Evolutionary conservation across 2,329 filamentous ascomycete species (phyloP).

Genomic region (Ophiosphaerella narmari): DNA sequence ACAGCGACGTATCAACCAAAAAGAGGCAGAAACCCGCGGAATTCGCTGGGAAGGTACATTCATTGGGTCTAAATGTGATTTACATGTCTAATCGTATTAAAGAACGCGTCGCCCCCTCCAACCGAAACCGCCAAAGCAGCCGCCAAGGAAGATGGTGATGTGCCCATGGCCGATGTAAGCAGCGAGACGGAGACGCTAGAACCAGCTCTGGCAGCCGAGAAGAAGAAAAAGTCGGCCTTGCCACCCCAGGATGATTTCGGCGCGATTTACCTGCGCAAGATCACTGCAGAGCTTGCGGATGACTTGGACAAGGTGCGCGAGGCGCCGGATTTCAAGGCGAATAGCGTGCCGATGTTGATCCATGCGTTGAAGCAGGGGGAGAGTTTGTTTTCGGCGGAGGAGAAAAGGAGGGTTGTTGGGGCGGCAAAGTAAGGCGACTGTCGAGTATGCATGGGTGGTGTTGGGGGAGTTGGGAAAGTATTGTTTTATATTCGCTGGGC

Average conservation of each 20-base stretch:
- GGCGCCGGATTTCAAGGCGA: conserved; percentile 72
- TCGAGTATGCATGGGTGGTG: conserved; percentile 5
- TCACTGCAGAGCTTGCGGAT: conserved; percentile 72
- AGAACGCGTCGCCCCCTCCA: conserved; percentile 4
- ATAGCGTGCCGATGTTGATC: conserved; percentile 66
- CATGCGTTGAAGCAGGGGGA: conserved; percentile 71
- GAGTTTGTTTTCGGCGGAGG: conserved; percentile 62
- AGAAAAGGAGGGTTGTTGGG: conserved; percentile 51
- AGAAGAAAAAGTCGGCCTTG: conserved; percentile 1
- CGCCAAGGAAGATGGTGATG: conserved; percentile 15
- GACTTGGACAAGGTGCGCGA: conserved; percentile 72
- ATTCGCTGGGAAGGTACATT: background rate
- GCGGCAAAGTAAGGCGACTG: conserved; percentile 8
- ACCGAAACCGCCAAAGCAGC: conserved; percentile 5
- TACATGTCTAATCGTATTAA: background rate
- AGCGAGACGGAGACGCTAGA: background rate
- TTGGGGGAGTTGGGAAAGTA: conserved; percentile 8
- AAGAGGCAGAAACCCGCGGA: conserved; percentile 13
- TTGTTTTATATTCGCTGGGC: background rate
- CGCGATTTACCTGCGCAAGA: conserved; percentile 70
- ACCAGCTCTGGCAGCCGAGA: conserved; percentile 6
- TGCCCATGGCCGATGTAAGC: conserved; percentile 22
- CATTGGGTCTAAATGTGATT: background rate
- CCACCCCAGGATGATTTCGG: conserved; percentile 54
- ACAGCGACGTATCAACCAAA: conserved; percentile 30